Evolutionary conservation across 352 stramenopile species (phyloP).

Genomic region (Phytophthora constricta): DNA sequence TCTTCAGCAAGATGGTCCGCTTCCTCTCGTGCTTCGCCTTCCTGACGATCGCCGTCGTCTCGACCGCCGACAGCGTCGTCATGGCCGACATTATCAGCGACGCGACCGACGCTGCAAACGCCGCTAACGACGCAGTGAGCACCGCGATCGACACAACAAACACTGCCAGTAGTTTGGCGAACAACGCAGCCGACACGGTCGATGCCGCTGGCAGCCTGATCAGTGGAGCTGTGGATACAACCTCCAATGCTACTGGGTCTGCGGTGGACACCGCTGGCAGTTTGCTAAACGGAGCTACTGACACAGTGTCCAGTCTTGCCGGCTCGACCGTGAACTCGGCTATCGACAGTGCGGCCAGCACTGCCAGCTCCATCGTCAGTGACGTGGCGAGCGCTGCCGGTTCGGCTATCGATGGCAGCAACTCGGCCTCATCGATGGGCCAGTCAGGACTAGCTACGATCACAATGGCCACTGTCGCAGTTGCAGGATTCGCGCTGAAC

Average conservation of each 20-base stretch:
- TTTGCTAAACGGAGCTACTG: neutral
- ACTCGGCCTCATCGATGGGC: conserved; percentile 19
- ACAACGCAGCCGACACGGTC: conserved; percentile 19
- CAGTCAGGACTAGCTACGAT: conserved; percentile 16
- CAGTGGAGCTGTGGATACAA: conserved; percentile 12
- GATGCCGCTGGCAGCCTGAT: too few species aligned
- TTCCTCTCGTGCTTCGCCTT: conserved; percentile 28
- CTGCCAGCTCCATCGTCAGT: conserved; percentile 17
- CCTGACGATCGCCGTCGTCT: conserved; percentile 20
- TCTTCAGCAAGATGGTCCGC: conserved; percentile 19
- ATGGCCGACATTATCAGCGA: conserved; percentile 23
- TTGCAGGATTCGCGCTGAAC: conserved; percentile 35
- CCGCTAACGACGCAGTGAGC: conserved; percentile 22
- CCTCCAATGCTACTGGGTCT: conserved; percentile 20
- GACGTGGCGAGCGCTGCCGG: conserved; percentile 25
- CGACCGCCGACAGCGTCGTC: conserved; percentile 15
- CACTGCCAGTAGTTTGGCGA: conserved; percentile 3
- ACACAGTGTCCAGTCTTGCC: conserved; percentile 3
- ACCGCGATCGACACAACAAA: conserved; percentile 10
- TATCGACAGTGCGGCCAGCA: conserved; percentile 26
- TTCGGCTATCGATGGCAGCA: conserved; percentile 21
- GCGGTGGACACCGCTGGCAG: conserved; percentile 7
- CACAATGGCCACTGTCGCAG: conserved; percentile 22
- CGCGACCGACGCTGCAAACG: conserved; percentile 13
- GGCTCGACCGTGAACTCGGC: conserved; percentile 3